A percentile compares a stretch with the other conserved stretches of the same genome.
Conservation (phyloP, 108 stramenopile genomes). For the Nitzschia sp. region DNA sequence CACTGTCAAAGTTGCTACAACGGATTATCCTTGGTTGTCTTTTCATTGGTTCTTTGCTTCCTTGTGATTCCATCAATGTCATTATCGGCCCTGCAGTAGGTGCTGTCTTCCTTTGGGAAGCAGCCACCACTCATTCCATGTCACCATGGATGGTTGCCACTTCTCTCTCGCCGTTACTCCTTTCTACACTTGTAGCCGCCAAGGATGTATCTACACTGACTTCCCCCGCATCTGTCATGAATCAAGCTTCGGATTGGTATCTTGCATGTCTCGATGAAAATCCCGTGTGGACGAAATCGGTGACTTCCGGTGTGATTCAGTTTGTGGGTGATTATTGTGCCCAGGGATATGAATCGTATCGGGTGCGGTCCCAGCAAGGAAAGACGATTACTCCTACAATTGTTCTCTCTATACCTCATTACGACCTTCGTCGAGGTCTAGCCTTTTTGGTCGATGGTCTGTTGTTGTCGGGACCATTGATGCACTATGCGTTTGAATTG, state of each 20-base stretch:
- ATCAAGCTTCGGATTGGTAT: constrained; percentile 33
- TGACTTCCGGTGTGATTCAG: constrained; percentile 57
- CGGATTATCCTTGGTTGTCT: too few species aligned
- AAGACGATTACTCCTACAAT: not conserved
- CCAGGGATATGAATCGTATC: constrained; percentile 44
- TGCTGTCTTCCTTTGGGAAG: too few species aligned
- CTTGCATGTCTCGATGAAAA: constrained; percentile 31
- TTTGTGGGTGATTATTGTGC: constrained; percentile 56
- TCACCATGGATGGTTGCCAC: too few species aligned
- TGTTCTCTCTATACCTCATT: constrained; percentile 9
- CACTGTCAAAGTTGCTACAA: too few species aligned
- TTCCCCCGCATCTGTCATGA: not conserved
- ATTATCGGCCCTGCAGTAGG: too few species aligned
- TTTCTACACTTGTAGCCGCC: too few species aligned
- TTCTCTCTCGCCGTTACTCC: too few species aligned
- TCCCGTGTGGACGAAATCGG: constrained; percentile 60
- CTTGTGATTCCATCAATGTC: too few species aligned
- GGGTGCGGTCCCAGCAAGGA: not conserved
- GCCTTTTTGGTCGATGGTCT: constrained; percentile 54
- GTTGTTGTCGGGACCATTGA: constrained; percentile 63
- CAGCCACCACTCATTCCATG: too few species aligned
- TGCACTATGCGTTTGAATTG: constrained; percentile 66
- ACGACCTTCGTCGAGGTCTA: constrained; percentile 56
- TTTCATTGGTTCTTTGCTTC: too few species aligned
- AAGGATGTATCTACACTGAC: too few species aligned